These are phyloP conservation scores for Penicillium sp. DNA, from an alignment of 2,329 filamentous ascomycete species.

Conservation along the genomic window DNA sequence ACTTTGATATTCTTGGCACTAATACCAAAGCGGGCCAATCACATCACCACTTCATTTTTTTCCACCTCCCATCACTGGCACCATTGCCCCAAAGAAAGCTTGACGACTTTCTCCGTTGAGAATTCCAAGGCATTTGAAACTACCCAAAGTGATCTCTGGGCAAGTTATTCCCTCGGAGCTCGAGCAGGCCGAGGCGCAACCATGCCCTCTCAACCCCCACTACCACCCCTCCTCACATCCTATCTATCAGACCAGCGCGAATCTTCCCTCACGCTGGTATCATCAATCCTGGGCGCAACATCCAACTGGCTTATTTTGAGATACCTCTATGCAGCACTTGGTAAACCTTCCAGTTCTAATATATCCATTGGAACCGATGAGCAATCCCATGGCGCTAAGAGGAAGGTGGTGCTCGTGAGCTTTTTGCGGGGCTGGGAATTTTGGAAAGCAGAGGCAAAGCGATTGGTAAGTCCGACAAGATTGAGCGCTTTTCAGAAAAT, in stretches of 20 bases:
- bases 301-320: constrained; percentile 61
- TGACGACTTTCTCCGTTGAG: background rate
- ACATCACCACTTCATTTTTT: constrained; percentile 30
- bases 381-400: constrained; percentile 38
- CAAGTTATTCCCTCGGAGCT: background rate
- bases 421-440: constrained; percentile 79
- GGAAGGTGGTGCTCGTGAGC: constrained; percentile 74
- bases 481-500: background rate
- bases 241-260: constrained; percentile 42
- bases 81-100: constrained; percentile 10
- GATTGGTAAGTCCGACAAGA: constrained; percentile 58
- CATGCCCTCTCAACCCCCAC: constrained; percentile 46
- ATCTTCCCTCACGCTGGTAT: constrained; percentile 48
- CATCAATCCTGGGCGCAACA: constrained; percentile 52
- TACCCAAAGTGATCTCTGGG: background rate
- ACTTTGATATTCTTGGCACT: constrained; percentile 28
- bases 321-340: constrained; percentile 54
- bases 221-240: constrained; percentile 45
- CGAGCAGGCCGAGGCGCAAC: constrained; percentile 11
- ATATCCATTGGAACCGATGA: constrained; percentile 30
- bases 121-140: background rate
- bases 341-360: constrained; percentile 22
- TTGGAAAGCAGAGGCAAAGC: constrained; percentile 72
- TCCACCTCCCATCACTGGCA: constrained; percentile 25
- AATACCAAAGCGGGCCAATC: constrained; percentile 30